These are phyloP conservation scores for Leishmania guyanensis DNA, from an alignment of 208 protist species.

Conservation along the genomic window DNA sequence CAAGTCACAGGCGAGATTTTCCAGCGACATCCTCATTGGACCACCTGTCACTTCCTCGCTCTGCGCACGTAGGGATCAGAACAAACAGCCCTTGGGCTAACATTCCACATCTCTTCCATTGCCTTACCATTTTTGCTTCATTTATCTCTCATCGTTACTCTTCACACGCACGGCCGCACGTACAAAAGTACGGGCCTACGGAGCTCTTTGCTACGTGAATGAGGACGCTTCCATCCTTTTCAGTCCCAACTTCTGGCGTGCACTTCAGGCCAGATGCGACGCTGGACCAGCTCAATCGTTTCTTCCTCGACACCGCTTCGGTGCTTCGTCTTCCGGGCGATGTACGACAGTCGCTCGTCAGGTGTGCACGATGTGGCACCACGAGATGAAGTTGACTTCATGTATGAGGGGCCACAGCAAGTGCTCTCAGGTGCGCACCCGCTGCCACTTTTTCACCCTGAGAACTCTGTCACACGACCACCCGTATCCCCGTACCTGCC, in stretches of 20 bases:
- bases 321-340: constrained; percentile 55
- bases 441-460: constrained; percentile 71
- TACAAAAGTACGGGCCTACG: not conserved
- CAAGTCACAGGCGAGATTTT: no score
- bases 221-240: not conserved
- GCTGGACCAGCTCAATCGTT: not conserved
- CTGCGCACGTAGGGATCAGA: not conserved
- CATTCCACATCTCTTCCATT: not conserved
- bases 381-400: constrained; percentile 77
- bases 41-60: not conserved
- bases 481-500: constrained; percentile 86
- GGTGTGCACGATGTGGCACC: constrained; percentile 86
- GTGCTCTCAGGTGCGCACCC: constrained; percentile 84
- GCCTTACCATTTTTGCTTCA: not conserved
- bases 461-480: constrained; percentile 80
- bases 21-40: not conserved
- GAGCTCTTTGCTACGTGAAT: not conserved
- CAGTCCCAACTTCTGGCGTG: not conserved
- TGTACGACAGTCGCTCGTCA: constrained; percentile 76
- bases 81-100: not conserved
- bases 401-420: constrained; percentile 70
- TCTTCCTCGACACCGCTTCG: constrained; percentile 4
- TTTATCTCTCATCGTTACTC: not conserved
- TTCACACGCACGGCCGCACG: not conserved
- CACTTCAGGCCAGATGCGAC: constrained; percentile 6